A percentile compares a stretch with the other conserved stretches of the same genome.
Conservation (phyloP, 768 basidiomycete genomes). For the Steccherinum ochraceum region DNA sequence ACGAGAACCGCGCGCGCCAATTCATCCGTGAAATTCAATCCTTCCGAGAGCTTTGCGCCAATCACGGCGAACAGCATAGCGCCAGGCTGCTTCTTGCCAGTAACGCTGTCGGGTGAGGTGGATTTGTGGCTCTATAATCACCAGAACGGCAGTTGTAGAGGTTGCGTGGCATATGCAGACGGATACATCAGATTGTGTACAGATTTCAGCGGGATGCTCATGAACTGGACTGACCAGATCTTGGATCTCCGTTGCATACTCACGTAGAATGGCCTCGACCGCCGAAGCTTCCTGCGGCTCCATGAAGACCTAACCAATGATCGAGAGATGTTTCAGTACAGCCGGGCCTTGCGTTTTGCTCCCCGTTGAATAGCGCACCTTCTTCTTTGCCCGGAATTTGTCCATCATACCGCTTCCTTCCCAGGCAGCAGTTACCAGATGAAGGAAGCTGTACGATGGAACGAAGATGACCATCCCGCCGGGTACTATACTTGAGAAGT, state of each 20-base stretch:
- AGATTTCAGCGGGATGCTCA: background rate
- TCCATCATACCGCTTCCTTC: conserved; percentile 49
- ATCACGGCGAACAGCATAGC: conserved; percentile 91
- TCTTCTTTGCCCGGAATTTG: conserved; percentile 67
- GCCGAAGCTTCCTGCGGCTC: conserved; percentile 71
- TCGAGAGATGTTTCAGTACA: background rate
- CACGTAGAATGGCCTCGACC: conserved; percentile 70
- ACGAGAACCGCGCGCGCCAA: conserved; percentile 78
- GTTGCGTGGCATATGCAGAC: background rate
- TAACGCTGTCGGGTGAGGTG: conserved; percentile 18
- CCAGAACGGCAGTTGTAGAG: background rate
- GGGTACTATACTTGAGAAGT: conserved; percentile 71
- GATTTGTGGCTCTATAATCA: background rate
- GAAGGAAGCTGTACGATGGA: conserved; percentile 84
- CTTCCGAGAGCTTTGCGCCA: conserved; percentile 96
- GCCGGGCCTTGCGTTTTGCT: background rate
- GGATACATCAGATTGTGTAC: background rate
- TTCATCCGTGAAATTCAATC: conserved; percentile 49
- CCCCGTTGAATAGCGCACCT: conserved; percentile 34
- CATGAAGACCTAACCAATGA: conserved; percentile 64
- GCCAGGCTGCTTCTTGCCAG: conserved; percentile 44
- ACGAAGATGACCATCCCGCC: conserved; percentile 92
- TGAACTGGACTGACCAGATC: background rate
- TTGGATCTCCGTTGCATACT: conserved; percentile 51
- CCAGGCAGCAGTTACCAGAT: conserved; percentile 65